phyloP scores from a whole-genome alignment of 352 stramenopile species.

The Pythium volutum region DNA sequence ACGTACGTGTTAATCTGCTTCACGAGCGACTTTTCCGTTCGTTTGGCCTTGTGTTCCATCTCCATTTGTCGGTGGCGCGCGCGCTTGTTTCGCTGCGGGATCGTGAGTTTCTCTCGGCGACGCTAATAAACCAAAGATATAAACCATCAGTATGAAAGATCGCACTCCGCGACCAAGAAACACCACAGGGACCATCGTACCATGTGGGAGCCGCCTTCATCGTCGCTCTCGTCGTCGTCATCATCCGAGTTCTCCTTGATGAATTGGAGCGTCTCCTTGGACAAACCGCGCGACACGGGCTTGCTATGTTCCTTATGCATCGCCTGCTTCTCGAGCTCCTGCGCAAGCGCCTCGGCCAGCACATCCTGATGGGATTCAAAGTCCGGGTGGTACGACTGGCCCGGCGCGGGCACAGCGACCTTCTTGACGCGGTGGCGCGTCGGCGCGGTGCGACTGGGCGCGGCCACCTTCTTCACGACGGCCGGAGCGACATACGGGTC shows the following conservation, averaged over 20 bases:
- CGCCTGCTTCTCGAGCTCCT: constrained; percentile 66
- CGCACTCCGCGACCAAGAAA: too few species aligned
- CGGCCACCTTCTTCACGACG: constrained; percentile 52
- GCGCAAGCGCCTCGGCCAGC: constrained; percentile 61
- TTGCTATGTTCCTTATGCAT: constrained; percentile 42
- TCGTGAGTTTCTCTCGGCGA: constrained; percentile 57
- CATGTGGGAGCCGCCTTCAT: constrained; percentile 32
- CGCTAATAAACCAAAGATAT: constrained; percentile 27
- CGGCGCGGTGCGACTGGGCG: constrained; percentile 49
- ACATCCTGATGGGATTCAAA: constrained; percentile 81
- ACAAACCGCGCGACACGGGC: constrained; percentile 55
- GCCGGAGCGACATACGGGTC: constrained; percentile 64
- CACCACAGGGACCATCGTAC: too few species aligned
- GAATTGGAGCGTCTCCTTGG: constrained; percentile 75
- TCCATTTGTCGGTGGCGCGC: constrained; percentile 79
- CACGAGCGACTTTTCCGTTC: constrained; percentile 68
- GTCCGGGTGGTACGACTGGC: constrained; percentile 86
- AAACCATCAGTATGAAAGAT: too few species aligned
- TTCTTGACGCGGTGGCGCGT: constrained; percentile 71
- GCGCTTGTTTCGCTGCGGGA: constrained; percentile 73
- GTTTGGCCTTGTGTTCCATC: constrained; percentile 54
- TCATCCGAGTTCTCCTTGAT: constrained; percentile 64
- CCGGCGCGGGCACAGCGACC: constrained; percentile 66
- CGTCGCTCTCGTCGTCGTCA: constrained; percentile 36
- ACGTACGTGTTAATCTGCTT: constrained; percentile 88